Conservation (phyloP, 1,139 yeast species). For the Taphrina wiesneri region DNA sequence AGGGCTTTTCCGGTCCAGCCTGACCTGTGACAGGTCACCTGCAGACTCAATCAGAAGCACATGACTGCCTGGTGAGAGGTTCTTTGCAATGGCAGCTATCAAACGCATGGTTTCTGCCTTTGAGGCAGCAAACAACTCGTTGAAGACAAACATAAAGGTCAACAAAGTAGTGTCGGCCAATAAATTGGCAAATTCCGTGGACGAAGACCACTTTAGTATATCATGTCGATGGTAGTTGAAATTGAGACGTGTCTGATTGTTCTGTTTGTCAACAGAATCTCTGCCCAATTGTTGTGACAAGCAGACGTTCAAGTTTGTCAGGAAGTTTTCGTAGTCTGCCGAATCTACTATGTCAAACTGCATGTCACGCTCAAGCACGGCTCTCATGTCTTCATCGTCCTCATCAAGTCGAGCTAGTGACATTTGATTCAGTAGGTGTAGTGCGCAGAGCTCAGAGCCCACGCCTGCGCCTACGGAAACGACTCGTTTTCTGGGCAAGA, state of each 20-base stretch:
- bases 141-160: conserved; percentile 33
- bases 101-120: conserved; percentile 9
- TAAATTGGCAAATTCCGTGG: conserved; percentile 2
- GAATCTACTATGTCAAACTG: conserved; percentile 17
- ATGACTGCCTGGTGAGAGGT: conserved; percentile 20
- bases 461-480: conserved; percentile 31
- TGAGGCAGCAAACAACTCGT: conserved; percentile 31
- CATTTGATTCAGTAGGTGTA: conserved; percentile 9
- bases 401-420: not conserved
- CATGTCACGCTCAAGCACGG: conserved; percentile 7
- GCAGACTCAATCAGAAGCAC: conserved; percentile 31
- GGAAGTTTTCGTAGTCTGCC: conserved; percentile 21
- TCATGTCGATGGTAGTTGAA: conserved; percentile 16
- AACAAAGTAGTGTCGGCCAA: conserved; percentile 22
- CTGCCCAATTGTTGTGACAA: not conserved
- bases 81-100: conserved; percentile 16
- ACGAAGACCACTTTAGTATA: not conserved
- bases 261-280: not conserved
- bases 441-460: conserved; percentile 26
- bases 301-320: not conserved
- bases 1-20: not conserved
- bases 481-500: not conserved
- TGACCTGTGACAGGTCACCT: conserved; percentile 28
- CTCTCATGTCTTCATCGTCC: conserved; percentile 15
- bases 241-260: not conserved